Percentiles rank a stretch among this genome's conserved stretches.
Conservation (phyloP, 352 stramenopile species). For the Phytophthora fragariae region DNA sequence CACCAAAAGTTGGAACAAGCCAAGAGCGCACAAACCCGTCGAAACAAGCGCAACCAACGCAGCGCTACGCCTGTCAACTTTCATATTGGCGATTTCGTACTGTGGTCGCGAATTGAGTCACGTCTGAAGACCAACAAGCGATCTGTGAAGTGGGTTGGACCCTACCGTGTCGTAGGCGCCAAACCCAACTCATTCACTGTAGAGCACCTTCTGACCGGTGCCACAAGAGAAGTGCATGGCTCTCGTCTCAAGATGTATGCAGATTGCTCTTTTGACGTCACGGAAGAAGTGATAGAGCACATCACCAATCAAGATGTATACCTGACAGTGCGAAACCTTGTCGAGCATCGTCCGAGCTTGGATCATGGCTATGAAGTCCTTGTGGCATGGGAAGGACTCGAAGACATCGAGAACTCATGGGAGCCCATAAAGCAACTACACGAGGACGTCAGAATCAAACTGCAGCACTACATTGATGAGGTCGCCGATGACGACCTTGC, state of each 20-base stretch:
- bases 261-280: slow-evolving; percentile 5
- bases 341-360: neutral
- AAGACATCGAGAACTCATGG: slow-evolving; percentile 10
- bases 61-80: slow-evolving; percentile 6
- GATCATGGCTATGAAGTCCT: slow-evolving; percentile 3
- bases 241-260: slow-evolving; percentile 5
- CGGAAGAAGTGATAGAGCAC: slow-evolving; percentile 9
- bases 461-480: neutral
- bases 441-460: neutral
- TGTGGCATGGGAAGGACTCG: slow-evolving; percentile 7
- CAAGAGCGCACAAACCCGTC: neutral
- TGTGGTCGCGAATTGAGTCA: slow-evolving; percentile 9
- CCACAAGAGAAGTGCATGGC: slow-evolving; percentile 1
- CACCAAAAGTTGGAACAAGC: neutral
- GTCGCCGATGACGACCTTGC: neutral
- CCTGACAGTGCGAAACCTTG: neutral
- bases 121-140: slow-evolving; percentile 5
- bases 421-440: neutral
- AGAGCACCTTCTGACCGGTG: slow-evolving; percentile 4
- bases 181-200: slow-evolving; percentile 5
- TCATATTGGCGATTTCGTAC: neutral
- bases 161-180: neutral
- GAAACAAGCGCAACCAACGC: slow-evolving; percentile 3
- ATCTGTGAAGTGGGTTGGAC: slow-evolving; percentile 1
- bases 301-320: slow-evolving; percentile 16